Conservation (phyloP, 345 rosid genomes). For the Lepidium aucheri region DNA sequence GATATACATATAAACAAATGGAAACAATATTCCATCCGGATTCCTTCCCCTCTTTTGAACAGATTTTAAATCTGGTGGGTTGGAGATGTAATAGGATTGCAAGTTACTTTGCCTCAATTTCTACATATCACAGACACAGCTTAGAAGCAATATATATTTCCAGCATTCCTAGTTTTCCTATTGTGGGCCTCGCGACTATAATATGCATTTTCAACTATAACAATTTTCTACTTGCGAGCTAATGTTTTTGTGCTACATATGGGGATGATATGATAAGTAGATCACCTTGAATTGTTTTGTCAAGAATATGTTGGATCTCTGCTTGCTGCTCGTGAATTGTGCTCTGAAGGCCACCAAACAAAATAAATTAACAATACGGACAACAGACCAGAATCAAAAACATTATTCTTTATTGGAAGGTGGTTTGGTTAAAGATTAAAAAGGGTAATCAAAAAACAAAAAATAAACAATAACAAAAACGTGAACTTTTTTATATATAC, state of each 20-base stretch:
- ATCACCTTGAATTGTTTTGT: slow-evolving; percentile 80
- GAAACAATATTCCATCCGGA: background rate
- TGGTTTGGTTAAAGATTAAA: slow-evolving; percentile 4
- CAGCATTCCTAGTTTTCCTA: background rate
- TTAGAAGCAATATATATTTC: background rate
- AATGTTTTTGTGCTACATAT: background rate
- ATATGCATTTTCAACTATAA: background rate
- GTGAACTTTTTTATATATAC: slow-evolving; percentile 26
- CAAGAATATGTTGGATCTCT: slow-evolving; percentile 69
- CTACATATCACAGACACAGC: slow-evolving; percentile 1
- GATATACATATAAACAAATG: background rate
- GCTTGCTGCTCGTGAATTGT: slow-evolving; percentile 44
- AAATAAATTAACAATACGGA: slow-evolving; percentile 21
- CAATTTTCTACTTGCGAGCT: background rate
- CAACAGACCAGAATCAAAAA: background rate
- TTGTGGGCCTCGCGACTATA: background rate
- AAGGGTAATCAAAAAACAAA: background rate
- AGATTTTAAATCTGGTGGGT: background rate
- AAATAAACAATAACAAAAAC: slow-evolving; percentile 4
- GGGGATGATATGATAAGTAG: background rate
- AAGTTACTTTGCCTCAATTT: slow-evolving; percentile 7
- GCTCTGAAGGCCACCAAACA: slow-evolving; percentile 40
- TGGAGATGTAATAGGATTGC: background rate
- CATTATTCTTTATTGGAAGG: background rate
- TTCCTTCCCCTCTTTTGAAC: background rate